These are phyloP conservation scores for Aspergillus flavus DNA, from an alignment of 2,329 filamentous ascomycete genomes.

Conservation along the genomic window DNA sequence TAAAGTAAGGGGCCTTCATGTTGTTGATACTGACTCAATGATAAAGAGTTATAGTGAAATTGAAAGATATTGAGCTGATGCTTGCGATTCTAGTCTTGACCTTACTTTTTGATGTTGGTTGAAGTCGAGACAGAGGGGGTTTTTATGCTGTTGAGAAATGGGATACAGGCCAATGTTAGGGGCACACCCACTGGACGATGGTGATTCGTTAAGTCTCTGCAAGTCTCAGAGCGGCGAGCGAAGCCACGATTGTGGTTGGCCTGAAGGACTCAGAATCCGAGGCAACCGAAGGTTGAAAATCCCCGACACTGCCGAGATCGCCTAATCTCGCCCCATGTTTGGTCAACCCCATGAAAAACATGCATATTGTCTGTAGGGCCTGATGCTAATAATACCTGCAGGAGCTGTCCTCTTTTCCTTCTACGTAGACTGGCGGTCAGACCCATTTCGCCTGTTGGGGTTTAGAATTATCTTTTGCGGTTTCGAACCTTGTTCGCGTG, in stretches of 20 bases:
- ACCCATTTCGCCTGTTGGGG: not conserved
- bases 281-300: not conserved
- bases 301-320: not conserved
- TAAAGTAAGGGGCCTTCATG: constrained; percentile 27
- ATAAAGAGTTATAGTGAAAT: not conserved
- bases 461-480: not conserved
- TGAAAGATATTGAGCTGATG: not conserved
- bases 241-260: constrained; percentile 1
- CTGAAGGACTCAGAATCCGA: not conserved
- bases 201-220: not conserved
- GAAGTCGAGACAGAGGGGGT: not conserved
- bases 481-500: not conserved
- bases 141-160: not conserved
- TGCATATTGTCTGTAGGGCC: not conserved
- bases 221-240: not conserved
- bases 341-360: not conserved
- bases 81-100: not conserved
- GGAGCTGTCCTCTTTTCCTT: no score
- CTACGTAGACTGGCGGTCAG: not conserved
- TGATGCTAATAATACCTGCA: not conserved
- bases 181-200: not conserved
- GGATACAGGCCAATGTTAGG: not conserved
- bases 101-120: not conserved
- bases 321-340: not conserved
- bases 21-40: constrained; percentile 6